Percentiles rank a stretch among this genome's conserved stretches.
These are phyloP conservation scores for Baudoinia panamericana DNA, from an alignment of 495 filamentous ascomycete genomes.

Conservation along the genomic window DNA sequence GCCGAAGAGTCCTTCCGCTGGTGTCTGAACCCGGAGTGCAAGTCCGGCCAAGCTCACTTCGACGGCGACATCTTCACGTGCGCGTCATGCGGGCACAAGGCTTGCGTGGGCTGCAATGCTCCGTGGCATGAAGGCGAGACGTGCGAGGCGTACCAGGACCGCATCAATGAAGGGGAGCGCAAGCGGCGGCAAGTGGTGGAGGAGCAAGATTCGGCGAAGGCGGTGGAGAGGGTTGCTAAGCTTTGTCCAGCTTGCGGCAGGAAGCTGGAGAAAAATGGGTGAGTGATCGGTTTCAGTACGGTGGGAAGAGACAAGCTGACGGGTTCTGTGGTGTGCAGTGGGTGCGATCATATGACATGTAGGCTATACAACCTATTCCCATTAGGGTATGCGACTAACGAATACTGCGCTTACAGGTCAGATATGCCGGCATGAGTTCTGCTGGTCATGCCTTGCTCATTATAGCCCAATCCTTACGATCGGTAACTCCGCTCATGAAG, in stretches of 20 bases:
- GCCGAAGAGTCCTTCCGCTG: conserved; percentile 30
- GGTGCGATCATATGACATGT: conserved; percentile 29
- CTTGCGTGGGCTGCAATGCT: conserved; percentile 26
- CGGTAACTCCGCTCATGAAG: conserved; percentile 14
- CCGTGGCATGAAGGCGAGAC: conserved; percentile 27
- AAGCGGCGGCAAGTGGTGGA: conserved; percentile 9
- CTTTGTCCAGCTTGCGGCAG: conserved; percentile 25
- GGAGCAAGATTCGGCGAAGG: background rate
- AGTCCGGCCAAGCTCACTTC: conserved; percentile 30
- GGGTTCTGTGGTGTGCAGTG: conserved; percentile 14
- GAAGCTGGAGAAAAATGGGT: conserved; percentile 24
- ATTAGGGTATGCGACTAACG: background rate
- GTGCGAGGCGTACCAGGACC: conserved; percentile 25
- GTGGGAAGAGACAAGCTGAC: conserved; percentile 6
- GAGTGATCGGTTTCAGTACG: background rate
- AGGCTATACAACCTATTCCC: conserved; percentile 3
- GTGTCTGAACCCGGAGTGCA: conserved; percentile 28
- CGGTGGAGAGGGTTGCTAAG: conserved; percentile 22
- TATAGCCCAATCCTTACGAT: conserved; percentile 7
- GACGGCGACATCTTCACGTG: conserved; percentile 26
- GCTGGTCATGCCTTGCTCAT: conserved; percentile 23
- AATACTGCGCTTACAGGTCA: conserved; percentile 10
- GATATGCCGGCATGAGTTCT: conserved; percentile 24
- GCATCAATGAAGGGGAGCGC: conserved; percentile 12
- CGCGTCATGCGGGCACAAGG: conserved; percentile 24